phyloP scores from a whole-genome alignment of 2,329 filamentous ascomycete genomes.

The Leptodontidium sp. region DNA sequence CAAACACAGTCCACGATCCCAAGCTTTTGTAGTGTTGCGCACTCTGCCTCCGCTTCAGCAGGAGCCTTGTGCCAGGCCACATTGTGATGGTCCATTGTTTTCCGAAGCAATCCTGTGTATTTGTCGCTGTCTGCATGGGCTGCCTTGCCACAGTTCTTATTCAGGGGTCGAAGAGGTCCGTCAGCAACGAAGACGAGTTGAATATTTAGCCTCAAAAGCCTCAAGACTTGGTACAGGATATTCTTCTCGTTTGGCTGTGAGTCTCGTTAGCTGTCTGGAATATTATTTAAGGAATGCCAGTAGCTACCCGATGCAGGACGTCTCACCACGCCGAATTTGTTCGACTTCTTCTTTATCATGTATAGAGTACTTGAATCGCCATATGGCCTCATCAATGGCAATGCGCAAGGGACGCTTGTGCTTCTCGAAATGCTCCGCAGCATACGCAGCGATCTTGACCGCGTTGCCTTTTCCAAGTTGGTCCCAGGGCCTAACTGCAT shows the following conservation, averaged over 20 bases:
- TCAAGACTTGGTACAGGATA: constrained; percentile 84
- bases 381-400: constrained; percentile 92
- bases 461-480: constrained; percentile 23
- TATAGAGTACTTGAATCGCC: constrained; percentile 82
- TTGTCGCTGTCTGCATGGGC: constrained; percentile 43
- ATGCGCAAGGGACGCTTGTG: constrained; percentile 77
- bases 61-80: constrained; percentile 86
- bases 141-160: constrained; percentile 71
- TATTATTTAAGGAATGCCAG: neutral
- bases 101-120: too few relatives aligned
- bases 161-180: constrained; percentile 63
- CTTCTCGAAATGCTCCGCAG: constrained; percentile 74
- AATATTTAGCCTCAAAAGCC: constrained; percentile 75
- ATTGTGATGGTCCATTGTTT: constrained; percentile 56
- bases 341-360: neutral
- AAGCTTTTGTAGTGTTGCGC: constrained; percentile 79
- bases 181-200: constrained; percentile 89
- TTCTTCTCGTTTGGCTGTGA: constrained; percentile 21
- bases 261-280: neutral
- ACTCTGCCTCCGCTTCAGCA: constrained; percentile 94
- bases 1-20: constrained; percentile 89
- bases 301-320: too few relatives aligned
- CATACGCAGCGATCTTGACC: constrained; percentile 54
- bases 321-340: neutral
- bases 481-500: constrained; percentile 14